Evolutionary conservation across 2,329 filamentous ascomycete genomes (phyloP).

Genomic region (Cadophora gregata): DNA sequence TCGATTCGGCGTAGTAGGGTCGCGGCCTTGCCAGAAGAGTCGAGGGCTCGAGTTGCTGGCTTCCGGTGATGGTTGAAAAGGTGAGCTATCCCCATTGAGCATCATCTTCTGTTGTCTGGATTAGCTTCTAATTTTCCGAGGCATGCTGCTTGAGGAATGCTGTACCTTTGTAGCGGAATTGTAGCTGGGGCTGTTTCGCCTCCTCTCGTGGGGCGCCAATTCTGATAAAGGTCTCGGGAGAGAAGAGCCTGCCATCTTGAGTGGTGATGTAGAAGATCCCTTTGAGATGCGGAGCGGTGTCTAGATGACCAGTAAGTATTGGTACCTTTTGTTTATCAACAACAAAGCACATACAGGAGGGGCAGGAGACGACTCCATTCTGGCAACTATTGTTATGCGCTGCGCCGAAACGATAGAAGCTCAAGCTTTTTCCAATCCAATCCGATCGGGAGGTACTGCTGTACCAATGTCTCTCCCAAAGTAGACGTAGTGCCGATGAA

Average conservation of each 20-base stretch:
- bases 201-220: constrained; percentile 82
- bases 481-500: not conserved
- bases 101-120: constrained; percentile 63
- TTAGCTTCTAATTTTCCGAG: constrained; percentile 41
- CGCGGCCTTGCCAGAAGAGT: constrained; percentile 85
- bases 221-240: constrained; percentile 82
- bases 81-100: constrained; percentile 76
- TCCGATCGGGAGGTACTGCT: not conserved
- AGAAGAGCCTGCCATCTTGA: constrained; percentile 63
- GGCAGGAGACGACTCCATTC: constrained; percentile 11
- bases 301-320: constrained; percentile 50
- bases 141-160: constrained; percentile 28
- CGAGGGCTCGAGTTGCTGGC: constrained; percentile 72
- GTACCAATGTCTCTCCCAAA: not conserved
- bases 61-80: constrained; percentile 83
- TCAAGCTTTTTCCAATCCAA: not conserved
- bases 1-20: constrained; percentile 69
- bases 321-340: constrained; percentile 4
- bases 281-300: constrained; percentile 83
- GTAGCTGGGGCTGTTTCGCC: constrained; percentile 92
- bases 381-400: not conserved
- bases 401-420: not conserved
- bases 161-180: constrained; percentile 75
- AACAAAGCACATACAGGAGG: constrained; percentile 13
- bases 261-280: constrained; percentile 62